Percentiles rank a stretch among this genome's conserved stretches.
These are phyloP conservation scores for Aspergillus steynii DNA, from an alignment of 495 filamentous ascomycete genomes.

Conservation along the genomic window DNA sequence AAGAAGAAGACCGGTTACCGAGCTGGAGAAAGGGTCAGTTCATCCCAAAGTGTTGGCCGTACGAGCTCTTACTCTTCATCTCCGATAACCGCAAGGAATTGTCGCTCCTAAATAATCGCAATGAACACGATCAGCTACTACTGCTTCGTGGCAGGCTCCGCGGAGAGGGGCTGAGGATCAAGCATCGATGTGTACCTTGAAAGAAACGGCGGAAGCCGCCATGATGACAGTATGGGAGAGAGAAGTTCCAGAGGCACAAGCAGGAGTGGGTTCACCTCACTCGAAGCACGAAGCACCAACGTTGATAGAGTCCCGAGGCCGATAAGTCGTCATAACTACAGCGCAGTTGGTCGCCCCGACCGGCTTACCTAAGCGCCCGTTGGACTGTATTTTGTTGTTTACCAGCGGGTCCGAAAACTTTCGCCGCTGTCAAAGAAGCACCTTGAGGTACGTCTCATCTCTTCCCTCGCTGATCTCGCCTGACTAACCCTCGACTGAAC, in stretches of 20 bases:
- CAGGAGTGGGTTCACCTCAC: neutral
- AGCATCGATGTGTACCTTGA: slow-evolving; percentile 32
- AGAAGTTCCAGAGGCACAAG: neutral
- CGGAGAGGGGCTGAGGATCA: neutral
- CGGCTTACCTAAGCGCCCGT: slow-evolving; percentile 26
- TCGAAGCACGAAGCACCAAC: neutral
- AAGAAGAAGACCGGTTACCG: slow-evolving; percentile 89
- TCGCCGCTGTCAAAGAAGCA: neutral
- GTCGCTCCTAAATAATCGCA: slow-evolving; percentile 64
- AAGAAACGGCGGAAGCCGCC: slow-evolving; percentile 37
- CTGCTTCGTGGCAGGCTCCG: slow-evolving; percentile 1
- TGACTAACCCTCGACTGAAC: neutral
- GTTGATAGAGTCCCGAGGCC: neutral
- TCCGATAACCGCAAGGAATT: slow-evolving; percentile 96
- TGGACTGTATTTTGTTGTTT: slow-evolving; percentile 12
- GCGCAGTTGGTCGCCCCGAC: neutral
- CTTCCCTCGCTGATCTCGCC: neutral
- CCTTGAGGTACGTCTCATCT: neutral
- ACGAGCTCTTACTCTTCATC: slow-evolving; percentile 72
- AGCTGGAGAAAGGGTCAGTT: slow-evolving; percentile 59
- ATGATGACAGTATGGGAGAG: slow-evolving; percentile 24
- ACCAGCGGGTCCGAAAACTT: slow-evolving; percentile 13
- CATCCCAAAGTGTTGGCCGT: neutral
- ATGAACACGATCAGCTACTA: neutral
- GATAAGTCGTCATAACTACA: slow-evolving; percentile 19